Conservation (phyloP, 345 rosid genomes). For the Eucalyptus caleyi region DNA sequence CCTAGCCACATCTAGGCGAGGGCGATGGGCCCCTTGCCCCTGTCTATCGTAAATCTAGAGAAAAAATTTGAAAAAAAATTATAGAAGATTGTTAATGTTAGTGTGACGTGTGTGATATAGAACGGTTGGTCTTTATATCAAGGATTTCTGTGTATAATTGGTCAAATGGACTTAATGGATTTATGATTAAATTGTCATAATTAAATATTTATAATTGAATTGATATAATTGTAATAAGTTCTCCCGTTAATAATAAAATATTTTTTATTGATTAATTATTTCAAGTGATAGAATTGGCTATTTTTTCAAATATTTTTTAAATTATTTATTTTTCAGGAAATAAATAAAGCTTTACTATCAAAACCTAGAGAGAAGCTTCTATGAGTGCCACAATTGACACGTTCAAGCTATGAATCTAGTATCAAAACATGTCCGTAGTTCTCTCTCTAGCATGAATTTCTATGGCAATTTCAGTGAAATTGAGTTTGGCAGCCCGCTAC, state of each 20-base stretch:
- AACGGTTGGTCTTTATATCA: accelerated
- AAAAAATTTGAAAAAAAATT: too few relatives aligned
- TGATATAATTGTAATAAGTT: accelerated
- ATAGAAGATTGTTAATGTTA: too few relatives aligned
- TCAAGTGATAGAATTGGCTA: not conserved
- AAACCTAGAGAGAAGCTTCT: not conserved
- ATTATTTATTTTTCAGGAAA: not conserved
- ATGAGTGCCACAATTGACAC: not conserved
- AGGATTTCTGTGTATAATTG: accelerated
- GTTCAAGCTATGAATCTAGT: not conserved
- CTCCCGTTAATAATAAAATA: not conserved
- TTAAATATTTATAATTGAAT: too few relatives aligned
- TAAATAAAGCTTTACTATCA: not conserved
- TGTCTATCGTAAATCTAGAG: accelerated
- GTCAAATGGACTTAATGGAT: accelerated
- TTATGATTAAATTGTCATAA: not conserved
- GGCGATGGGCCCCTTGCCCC: not conserved
- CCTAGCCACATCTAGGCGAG: not conserved
- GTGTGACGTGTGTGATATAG: accelerated
- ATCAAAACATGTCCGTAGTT: not conserved
- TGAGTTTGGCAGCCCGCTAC: not conserved
- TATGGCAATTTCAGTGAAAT: not conserved
- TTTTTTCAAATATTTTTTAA: not conserved
- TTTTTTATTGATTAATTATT: not conserved
- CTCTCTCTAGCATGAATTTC: not conserved